Evolutionary conservation across 495 filamentous ascomycete genomes (phyloP), one percentile per base, ranked within the genome.

Genomic region (Polyplosphaeria fusca): DNA sequence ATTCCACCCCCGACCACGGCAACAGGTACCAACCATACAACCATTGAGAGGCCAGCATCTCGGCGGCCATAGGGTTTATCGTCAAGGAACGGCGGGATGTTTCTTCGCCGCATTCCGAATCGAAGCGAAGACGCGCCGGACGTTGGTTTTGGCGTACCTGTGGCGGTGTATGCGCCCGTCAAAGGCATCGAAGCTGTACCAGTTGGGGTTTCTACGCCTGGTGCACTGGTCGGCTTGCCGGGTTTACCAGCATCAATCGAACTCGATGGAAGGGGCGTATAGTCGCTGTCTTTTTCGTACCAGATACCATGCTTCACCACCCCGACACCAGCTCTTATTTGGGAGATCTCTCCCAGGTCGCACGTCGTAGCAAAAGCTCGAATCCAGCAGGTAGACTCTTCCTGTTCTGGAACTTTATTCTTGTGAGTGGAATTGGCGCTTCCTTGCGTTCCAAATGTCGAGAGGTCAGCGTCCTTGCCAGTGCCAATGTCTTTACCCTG

Each of bases 321-420:
- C 14, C 77, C 72, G 22, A 70, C 41, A 7, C 76, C 73, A 11
- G 68, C 64, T 14, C 70, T 56, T 26, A 86, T 72, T 59, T 69
- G 73, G 14, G 58, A 58, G 5, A 70, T 66, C 59, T 83, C 70
- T 13, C 78, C 74, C 2, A 68, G 41, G 2, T 66, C 76, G 61
- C 85, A 88, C 3, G 80, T 79, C 5, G 58, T 59, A 2, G 53
- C 50, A 14, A 81, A 71, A 47, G 70, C 70, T 35, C 84, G 76
- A 5, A 86, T 52, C 69, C 76, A 87, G 67, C 85, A 88, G 9
- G 75, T 81, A 68, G 73, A 1, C 50, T 24, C 0, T 55, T 37
- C 26, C 16, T 53, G 14, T 18, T 46, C 14, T 19, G 47, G 39
- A 3, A 20, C 37, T 13, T 65, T 72, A 47, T 77, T 71, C 2